Percentiles rank a stretch among this genome's conserved stretches.
These are phyloP conservation scores for Kwoniella mangroviensis DNA, from an alignment of 768 basidiomycete species.

Conservation along the genomic window DNA sequence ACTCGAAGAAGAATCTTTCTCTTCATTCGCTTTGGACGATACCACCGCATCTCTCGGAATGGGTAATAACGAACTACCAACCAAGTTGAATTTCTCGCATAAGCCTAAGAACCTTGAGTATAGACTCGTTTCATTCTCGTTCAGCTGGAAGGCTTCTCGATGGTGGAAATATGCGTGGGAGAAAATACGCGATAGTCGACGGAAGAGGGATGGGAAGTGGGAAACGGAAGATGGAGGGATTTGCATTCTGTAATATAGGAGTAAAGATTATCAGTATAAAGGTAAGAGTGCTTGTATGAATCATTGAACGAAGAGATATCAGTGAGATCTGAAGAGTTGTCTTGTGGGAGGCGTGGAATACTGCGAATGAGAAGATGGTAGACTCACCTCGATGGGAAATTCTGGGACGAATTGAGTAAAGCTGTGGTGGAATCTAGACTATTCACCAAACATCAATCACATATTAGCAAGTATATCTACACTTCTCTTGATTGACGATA, in stretches of 20 bases:
- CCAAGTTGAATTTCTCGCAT: conserved; percentile 77
- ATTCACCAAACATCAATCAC: too few relatives aligned
- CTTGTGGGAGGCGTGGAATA: conserved; percentile 6
- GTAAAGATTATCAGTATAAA: conserved; percentile 24
- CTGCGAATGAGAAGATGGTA: conserved; percentile 10
- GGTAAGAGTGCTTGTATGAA: not conserved
- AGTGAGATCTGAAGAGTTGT: not conserved
- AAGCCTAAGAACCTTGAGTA: conserved; percentile 88
- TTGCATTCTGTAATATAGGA: conserved; percentile 65
- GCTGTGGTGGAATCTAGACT: conserved; percentile 93
- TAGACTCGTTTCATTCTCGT: conserved; percentile 76
- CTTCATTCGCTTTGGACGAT: conserved; percentile 36
- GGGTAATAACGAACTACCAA: conserved; percentile 80
- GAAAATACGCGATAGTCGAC: conserved; percentile 91
- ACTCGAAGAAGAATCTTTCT: conserved; percentile 28
- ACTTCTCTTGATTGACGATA: too few relatives aligned
- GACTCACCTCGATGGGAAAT: conserved; percentile 84
- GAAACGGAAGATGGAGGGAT: conserved; percentile 79
- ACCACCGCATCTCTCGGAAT: conserved; percentile 40
- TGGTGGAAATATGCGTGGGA: conserved; percentile 96
- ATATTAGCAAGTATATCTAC: too few relatives aligned
- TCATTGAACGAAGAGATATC: not conserved
- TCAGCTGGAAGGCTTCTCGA: conserved; percentile 76
- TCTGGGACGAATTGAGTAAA: conserved; percentile 82
- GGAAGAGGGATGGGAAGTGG: conserved; percentile 87